phyloP scores from a whole-genome alignment of 148 eudicot genomes.

The Suaeda aralocaspica region DNA sequence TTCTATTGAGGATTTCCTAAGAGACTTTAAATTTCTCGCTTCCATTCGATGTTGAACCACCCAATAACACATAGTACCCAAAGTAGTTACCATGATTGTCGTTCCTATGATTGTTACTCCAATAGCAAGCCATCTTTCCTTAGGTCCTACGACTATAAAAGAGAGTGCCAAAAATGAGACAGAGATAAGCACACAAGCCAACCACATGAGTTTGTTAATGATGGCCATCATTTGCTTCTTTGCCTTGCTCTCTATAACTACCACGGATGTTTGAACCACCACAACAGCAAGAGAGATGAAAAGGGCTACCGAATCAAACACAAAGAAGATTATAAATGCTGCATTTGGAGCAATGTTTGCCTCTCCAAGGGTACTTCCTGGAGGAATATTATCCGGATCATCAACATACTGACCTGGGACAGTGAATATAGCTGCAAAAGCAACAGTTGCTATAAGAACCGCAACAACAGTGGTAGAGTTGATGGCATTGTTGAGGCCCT shows the following conservation, averaged over 20 bases:
- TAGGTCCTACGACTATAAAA: slow-evolving; percentile 60
- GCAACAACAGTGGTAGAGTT: slow-evolving; percentile 82
- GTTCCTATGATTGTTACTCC: slow-evolving; percentile 67
- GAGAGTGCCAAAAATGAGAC: slow-evolving; percentile 71
- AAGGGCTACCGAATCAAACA: slow-evolving; percentile 72
- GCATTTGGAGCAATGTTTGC: slow-evolving; percentile 60
- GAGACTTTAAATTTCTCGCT: slow-evolving; percentile 39
- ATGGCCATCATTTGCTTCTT: slow-evolving; percentile 89
- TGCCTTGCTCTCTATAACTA: slow-evolving; percentile 81
- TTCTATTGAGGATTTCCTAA: slow-evolving; percentile 41
- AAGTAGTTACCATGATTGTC: slow-evolving; percentile 59
- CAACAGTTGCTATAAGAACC: slow-evolving; percentile 74
- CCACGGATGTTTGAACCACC: slow-evolving; percentile 79
- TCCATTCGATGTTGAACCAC: slow-evolving; percentile 73
- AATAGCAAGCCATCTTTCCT: slow-evolving; percentile 64
- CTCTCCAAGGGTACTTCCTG: slow-evolving; percentile 61
- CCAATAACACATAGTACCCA: slow-evolving; percentile 84
- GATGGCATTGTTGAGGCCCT: slow-evolving; percentile 78
- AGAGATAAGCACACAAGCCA: slow-evolving; percentile 71
- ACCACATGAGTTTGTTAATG: slow-evolving; percentile 87
- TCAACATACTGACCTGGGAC: slow-evolving; percentile 72
- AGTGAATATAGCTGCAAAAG: slow-evolving; percentile 76
- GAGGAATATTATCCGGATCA: slow-evolving; percentile 42
- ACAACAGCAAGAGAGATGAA: slow-evolving; percentile 81
- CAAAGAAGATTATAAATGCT: slow-evolving; percentile 51